These are phyloP conservation scores for Choanephora cucurbitarum DNA, from an alignment of 371 early-diverging fungal genomes.

Conservation along the genomic window DNA sequence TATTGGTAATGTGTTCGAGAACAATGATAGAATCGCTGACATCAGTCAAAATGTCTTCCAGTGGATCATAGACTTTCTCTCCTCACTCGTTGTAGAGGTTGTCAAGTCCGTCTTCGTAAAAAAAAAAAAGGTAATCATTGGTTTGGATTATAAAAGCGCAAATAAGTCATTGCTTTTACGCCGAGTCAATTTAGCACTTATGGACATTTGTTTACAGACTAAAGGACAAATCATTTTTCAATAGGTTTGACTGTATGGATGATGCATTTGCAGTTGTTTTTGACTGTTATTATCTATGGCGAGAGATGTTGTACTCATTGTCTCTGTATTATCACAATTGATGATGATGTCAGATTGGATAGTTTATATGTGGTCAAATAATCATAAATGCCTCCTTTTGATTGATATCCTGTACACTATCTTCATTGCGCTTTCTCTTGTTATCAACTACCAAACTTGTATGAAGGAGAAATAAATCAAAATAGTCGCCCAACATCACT, in stretches of 20 bases:
- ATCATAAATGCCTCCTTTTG: no score
- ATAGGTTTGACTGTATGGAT: not conserved
- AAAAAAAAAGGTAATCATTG: conserved; percentile 15
- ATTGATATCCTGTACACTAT: no score
- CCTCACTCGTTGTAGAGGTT: conserved; percentile 21
- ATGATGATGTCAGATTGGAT: no score
- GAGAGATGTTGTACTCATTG: no score
- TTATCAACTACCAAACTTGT: no score
- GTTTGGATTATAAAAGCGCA: not conserved
- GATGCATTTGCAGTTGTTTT: no score
- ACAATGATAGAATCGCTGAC: conserved; percentile 16
- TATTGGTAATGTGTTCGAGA: conserved; percentile 16
- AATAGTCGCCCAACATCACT: no score
- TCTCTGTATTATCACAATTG: no score
- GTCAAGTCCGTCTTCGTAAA: conserved; percentile 17
- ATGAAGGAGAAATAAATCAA: no score
- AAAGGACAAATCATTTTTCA: not conserved
- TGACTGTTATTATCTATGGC: no score
- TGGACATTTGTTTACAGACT: not conserved
- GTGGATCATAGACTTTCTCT: conserved; percentile 17
- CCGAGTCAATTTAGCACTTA: not conserved
- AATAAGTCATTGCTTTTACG: not conserved
- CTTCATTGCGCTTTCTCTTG: no score
- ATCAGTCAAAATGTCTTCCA: conserved; percentile 14
- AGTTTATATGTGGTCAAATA: no score